These are phyloP conservation scores for Xylaria scruposa DNA, from an alignment of 495 filamentous ascomycete species.

Conservation along the genomic window DNA sequence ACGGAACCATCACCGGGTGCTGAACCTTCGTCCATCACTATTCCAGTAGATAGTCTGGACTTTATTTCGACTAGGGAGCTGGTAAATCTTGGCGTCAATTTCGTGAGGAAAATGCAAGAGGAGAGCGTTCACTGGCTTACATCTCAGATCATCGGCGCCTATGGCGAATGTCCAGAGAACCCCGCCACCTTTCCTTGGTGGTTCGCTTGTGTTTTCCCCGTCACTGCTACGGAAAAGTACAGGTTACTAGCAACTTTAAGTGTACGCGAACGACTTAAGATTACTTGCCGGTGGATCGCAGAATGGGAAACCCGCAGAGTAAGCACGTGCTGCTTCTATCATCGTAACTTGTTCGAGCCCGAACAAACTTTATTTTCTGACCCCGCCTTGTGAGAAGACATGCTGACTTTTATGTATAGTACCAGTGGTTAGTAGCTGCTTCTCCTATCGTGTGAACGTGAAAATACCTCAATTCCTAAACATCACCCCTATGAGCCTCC, in stretches of 20 bases:
- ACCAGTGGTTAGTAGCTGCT: conserved; percentile 20
- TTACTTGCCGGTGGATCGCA: conserved; percentile 76
- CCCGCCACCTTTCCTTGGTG: conserved; percentile 85
- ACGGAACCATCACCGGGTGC: neutral
- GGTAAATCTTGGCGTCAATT: conserved; percentile 66
- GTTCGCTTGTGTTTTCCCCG: conserved; percentile 83
- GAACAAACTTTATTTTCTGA: neutral
- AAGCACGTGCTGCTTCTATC: conserved; percentile 53
- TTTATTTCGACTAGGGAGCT: conserved; percentile 73
- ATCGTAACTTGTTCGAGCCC: neutral
- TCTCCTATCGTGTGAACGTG: neutral
- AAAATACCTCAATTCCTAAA: neutral
- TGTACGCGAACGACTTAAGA: conserved; percentile 81
- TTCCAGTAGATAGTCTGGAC: conserved; percentile 54
- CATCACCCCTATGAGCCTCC: neutral
- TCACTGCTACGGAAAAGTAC: conserved; percentile 81
- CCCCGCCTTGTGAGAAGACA: neutral
- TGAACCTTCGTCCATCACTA: conserved; percentile 25
- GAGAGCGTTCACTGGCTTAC: conserved; percentile 76
- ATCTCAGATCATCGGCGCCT: conserved; percentile 70
- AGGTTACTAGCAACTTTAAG: conserved; percentile 70
- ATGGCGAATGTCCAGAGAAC: conserved; percentile 77
- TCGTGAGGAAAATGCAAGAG: conserved; percentile 69
- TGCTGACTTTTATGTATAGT: conserved; percentile 8
- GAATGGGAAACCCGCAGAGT: conserved; percentile 73